Conservation (phyloP, 495 filamentous ascomycete species). For the Lasiosphaeria miniovina region DNA sequence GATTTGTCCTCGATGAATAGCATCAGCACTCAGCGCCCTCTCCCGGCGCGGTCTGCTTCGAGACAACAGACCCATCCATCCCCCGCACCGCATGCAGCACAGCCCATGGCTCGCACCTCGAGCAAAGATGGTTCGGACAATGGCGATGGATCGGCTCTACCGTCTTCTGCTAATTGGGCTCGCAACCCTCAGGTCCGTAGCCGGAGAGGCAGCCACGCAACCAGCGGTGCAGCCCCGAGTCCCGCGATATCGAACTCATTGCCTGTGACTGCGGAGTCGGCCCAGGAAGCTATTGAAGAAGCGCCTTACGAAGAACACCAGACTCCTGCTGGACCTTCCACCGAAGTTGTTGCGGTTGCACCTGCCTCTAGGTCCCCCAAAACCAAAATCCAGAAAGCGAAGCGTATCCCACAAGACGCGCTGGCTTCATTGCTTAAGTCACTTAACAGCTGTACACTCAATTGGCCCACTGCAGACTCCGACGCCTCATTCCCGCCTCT, state of each 20-base stretch:
- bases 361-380: constrained; percentile 6
- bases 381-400: constrained; percentile 14
- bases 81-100: constrained; percentile 56
- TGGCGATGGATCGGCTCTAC: constrained; percentile 79
- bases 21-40: constrained; percentile 70
- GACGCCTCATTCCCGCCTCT: constrained; percentile 62
- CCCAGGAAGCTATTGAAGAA: constrained; percentile 34
- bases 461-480: constrained; percentile 24
- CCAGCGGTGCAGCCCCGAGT: constrained; percentile 76
- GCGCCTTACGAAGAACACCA: constrained; percentile 16
- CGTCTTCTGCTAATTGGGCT: constrained; percentile 92
- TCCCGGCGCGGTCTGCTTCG: constrained; percentile 49
- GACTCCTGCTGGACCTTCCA: constrained; percentile 10
- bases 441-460: constrained; percentile 29
- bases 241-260: constrained; percentile 66
- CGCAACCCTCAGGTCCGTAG: constrained; percentile 70
- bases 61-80: constrained; percentile 51
- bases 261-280: constrained; percentile 48
- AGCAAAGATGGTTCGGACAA: constrained; percentile 73
- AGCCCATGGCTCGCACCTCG: constrained; percentile 68
- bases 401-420: constrained; percentile 18
- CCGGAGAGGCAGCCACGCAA: constrained; percentile 70
- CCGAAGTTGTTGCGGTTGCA: constrained; percentile 2
- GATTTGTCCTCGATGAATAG: constrained; percentile 96
- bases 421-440: constrained; percentile 33